Base-by-base conservation (phyloP, 345 rosid species). In the Erucastrum elatum region DNA sequence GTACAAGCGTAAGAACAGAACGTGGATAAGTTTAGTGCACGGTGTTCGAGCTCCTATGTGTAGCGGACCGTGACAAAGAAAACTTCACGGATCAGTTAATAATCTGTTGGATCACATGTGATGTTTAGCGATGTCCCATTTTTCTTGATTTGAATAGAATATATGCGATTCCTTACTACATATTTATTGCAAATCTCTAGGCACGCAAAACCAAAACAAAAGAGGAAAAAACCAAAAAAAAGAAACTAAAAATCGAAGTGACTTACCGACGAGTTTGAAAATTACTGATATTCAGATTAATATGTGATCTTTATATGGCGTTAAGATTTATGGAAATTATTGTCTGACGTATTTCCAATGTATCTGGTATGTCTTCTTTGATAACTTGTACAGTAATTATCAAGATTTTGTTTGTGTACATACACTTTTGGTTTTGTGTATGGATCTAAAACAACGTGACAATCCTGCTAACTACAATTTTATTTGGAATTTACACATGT, bases 1-100 rank as follows among this genome's bases (percentile, higher is more conserved):
- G 17, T 51, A n/a, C 56, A 51, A 51, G 56, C 21, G 56, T 51
- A 51, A 51, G 56, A 5, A 51, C n/a, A 51, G 56, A 49, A 51
- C 56, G 56, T 51, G 56, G 56, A 4, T 70, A 69, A 64, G 63
- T 29, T 76, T 9, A 53, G 60, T 39, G 76, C 83, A 64, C 79
- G 39, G 67, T 55, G 11, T 8, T 55, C 83, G 72, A 80, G 83
- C 21, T 64, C 12, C 29, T 74, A 61, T 75, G 37, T 70, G 72
- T 55, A 49, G 67, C 83, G 76, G 56, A 75, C 76, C 78, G 76
- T 80, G 83, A 75, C 79, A 80, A 65, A 80, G 0, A 30, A 37
- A 70, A 55, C 80, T 75, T 80, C 83, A 80, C 79, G 83, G 83
- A 75, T 70, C 80, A 65, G 72, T 64, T 39, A 31, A 59, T 68